Conservation (phyloP, 1,284 basidiomycete species). For the Rhodotorula sp. region DNA sequence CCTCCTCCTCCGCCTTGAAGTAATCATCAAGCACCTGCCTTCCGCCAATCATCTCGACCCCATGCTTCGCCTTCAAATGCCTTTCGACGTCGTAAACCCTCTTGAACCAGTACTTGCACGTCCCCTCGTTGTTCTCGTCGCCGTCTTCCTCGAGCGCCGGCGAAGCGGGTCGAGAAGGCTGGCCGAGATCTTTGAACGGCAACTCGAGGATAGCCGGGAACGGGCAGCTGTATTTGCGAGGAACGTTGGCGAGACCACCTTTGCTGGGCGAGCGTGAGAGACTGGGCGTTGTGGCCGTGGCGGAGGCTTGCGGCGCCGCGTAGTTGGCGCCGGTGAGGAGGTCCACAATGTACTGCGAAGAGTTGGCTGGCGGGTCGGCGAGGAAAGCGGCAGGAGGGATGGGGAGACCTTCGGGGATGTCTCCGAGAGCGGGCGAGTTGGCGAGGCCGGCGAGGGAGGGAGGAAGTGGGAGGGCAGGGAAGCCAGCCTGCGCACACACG, state of each 20-base stretch:
- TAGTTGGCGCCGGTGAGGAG: conserved; percentile 35
- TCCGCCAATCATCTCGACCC: conserved; percentile 19
- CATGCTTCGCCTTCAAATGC: conserved; percentile 29
- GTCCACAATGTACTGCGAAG: conserved; percentile 10
- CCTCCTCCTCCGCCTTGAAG: conserved; percentile 13
- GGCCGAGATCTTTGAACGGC: conserved; percentile 12
- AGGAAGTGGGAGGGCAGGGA: conserved; percentile 1
- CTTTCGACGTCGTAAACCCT: conserved; percentile 38
- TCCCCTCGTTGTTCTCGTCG: conserved; percentile 9
- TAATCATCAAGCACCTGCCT: conserved; percentile 22
- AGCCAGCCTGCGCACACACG: not conserved
- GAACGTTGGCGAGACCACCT: not conserved
- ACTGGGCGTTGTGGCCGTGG: not conserved
- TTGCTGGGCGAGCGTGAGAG: not conserved
- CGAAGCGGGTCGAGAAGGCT: not conserved
- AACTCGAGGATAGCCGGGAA: conserved; percentile 30
- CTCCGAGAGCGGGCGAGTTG: not conserved
- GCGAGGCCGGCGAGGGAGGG: not conserved
- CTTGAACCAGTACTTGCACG: conserved; percentile 33
- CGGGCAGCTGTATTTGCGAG: conserved; percentile 28
- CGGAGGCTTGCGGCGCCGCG: not conserved
- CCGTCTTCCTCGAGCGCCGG: not conserved
- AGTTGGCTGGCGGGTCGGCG: not conserved
- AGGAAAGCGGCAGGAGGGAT: not conserved
- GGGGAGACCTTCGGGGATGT: not conserved